Evolutionary conservation across 2,329 filamentous ascomycete species (phyloP).

Genomic region (Salinomyces thailandicus): DNA sequence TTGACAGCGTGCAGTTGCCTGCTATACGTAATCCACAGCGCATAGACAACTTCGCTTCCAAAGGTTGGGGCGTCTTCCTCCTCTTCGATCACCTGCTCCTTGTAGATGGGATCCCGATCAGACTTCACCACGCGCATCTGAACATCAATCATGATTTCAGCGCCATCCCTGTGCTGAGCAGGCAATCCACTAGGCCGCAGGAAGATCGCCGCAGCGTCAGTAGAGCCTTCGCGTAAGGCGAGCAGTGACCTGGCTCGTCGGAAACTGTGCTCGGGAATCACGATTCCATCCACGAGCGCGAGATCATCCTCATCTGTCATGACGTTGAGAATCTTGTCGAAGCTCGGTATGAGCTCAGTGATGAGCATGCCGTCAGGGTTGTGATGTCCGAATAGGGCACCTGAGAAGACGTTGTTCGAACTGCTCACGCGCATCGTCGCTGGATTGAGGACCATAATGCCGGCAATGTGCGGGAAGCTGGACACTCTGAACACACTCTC

Average conservation of each 20-base stretch:
- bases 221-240: constrained; percentile 69
- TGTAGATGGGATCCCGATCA: constrained; percentile 53
- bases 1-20: constrained; percentile 74
- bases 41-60: constrained; percentile 74
- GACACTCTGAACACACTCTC: constrained; percentile 70
- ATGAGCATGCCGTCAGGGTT: constrained; percentile 72
- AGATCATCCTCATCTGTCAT: constrained; percentile 81
- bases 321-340: constrained; percentile 71
- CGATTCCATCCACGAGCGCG: constrained; percentile 79
- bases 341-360: constrained; percentile 71
- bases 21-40: constrained; percentile 95
- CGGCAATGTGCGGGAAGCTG: constrained; percentile 93
- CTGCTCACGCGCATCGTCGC: constrained; percentile 70
- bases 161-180: constrained; percentile 80
- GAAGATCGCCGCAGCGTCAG: constrained; percentile 64
- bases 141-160: constrained; percentile 84
- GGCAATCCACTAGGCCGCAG: constrained; percentile 73
- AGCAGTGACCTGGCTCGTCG: constrained; percentile 76
- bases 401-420: constrained; percentile 89
- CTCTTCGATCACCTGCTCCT: constrained; percentile 56
- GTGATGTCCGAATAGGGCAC: constrained; percentile 81
- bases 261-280: constrained; percentile 93
- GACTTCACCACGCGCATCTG: constrained; percentile 95
- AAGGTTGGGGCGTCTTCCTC: constrained; percentile 41
- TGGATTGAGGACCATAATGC: constrained; percentile 86